These are phyloP conservation scores for Paraurostyla sp. DNA, from an alignment of 73 alveolate genomes.

Conservation along the genomic window DNA sequence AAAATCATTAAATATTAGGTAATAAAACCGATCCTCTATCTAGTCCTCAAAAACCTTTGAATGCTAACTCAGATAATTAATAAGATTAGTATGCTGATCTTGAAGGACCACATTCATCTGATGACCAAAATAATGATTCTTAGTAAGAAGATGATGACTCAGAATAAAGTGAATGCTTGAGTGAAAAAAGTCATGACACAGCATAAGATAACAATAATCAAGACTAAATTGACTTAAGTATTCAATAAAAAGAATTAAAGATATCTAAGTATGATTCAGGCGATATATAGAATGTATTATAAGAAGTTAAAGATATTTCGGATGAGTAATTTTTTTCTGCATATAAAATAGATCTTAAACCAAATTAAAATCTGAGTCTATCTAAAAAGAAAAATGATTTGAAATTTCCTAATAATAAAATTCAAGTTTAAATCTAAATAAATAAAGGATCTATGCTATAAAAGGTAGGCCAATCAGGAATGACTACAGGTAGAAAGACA, in stretches of 20 bases:
- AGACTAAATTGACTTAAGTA: not conserved
- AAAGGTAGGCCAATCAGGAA: not conserved
- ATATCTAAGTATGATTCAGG: too few species aligned
- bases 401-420: not conserved
- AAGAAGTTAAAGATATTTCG: too few species aligned
- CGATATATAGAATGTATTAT: too few species aligned
- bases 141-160: not conserved
- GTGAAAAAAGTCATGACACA: conserved; percentile 28
- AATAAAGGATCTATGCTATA: not conserved
- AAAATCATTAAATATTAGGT: too few species aligned
- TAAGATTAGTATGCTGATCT: too few species aligned
- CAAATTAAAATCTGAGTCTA: not conserved
- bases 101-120: too few species aligned
- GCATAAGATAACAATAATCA: not conserved
- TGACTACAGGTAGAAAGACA: conserved; percentile 14
- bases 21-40: too few species aligned
- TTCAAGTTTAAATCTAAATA: too few species aligned
- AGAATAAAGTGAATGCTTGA: conserved; percentile 29
- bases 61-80: too few species aligned
- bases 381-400: not conserved
- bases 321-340: not conserved
- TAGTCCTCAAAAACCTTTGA: too few species aligned
- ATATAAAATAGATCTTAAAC: not conserved
- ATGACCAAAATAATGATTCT: not conserved
- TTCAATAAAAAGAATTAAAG: not conserved